Evolutionary conservation across 306 rosid species (phyloP), one percentile per base, ranked within the genome.

Genomic region (Vigna reflexopilosa): DNA sequence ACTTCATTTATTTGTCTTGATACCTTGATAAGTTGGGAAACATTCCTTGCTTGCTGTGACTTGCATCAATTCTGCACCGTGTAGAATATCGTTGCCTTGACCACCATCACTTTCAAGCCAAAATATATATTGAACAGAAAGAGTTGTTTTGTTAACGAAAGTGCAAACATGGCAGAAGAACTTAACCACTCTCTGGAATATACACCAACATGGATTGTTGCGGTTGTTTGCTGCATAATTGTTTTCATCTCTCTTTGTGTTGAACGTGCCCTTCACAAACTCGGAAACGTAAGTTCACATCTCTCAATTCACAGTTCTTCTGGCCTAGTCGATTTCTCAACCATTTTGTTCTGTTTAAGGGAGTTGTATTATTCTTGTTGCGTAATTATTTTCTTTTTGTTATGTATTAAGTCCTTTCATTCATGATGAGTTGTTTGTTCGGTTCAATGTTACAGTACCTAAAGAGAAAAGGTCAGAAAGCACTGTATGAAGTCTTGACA

Each of bases 151-250:
- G 80, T 22, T 80, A 67, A 58, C 34, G 32, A 67, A 79, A 47
- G 57, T 47, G 32, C 73, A 24, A 67, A 56, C 73, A 88, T 88
- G 87, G 91, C 84, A 17, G 87, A 82, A 74, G 92, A 85, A 75
- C 77, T 61, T 67, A 86, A 70, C 82, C 74, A 73, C 69, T 91
- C 92, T 38, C 86, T 96, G 26, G 98, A 93, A 86, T 93, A 72
- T 70, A 91, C 96, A 24, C 91, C 99, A 26, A 91, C 97, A 59
- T 96, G 99, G 99, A 88, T 96, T 24, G 90, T 96, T 9, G 98
- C 99, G 6, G 85, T 61, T 75, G 89, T 95, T 69, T 91, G 94
- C 83, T 82, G 84, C 78, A 75, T 93, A 86, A 93, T 95, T 44
- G 98, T 95, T 80, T 73, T 83, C 78, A 63, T 93, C 75, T 95